These are phyloP conservation scores for Hanseniaspora singularis DNA, from an alignment of 805 yeast genomes.

Conservation along the genomic window DNA sequence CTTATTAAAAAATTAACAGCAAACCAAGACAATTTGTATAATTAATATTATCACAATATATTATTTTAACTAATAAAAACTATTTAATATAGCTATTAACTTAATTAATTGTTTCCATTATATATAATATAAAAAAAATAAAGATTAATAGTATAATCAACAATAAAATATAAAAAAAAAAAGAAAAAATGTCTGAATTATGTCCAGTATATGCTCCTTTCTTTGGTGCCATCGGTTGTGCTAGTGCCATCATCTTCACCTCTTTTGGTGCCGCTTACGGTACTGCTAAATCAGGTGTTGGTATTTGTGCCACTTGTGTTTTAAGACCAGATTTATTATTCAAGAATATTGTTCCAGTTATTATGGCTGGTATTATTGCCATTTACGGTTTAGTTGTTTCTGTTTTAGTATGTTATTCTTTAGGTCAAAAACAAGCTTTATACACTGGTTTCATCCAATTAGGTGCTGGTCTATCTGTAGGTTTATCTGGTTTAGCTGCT, in stretches of 20 bases:
- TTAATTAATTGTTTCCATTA: not conserved
- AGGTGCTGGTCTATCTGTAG: conserved; percentile 96
- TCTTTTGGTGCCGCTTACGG: conserved; percentile 99
- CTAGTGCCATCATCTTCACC: conserved; percentile 97
- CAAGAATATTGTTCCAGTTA: conserved; percentile 88
- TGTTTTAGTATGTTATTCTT: conserved; percentile 80
- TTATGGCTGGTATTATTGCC: conserved; percentile 99
- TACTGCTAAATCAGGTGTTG: conserved; percentile 98
- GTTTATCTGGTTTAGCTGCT: conserved; percentile 93
- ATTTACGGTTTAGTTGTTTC: conserved; percentile 95
- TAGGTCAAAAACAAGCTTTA: conserved; percentile 81
- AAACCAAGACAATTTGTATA: too few relatives aligned
- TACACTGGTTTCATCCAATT: conserved; percentile 96
- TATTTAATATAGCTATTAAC: not conserved
- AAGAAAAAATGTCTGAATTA: conserved; percentile 9
- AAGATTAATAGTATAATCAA: not conserved
- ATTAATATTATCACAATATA: too few relatives aligned
- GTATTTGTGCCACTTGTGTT: conserved; percentile 96
- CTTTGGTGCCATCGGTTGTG: conserved; percentile 99
- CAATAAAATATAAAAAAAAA: not conserved
- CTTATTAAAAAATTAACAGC: too few relatives aligned
- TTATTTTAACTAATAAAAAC: not conserved
- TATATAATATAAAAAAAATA: not conserved
- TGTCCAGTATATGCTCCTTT: conserved; percentile 58
- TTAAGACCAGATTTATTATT: conserved; percentile 93